Percentiles rank a stretch among this genome's conserved stretches.
These are phyloP conservation scores for Podospora anserina DNA, from an alignment of 495 filamentous ascomycete genomes.

Conservation along the genomic window DNA sequence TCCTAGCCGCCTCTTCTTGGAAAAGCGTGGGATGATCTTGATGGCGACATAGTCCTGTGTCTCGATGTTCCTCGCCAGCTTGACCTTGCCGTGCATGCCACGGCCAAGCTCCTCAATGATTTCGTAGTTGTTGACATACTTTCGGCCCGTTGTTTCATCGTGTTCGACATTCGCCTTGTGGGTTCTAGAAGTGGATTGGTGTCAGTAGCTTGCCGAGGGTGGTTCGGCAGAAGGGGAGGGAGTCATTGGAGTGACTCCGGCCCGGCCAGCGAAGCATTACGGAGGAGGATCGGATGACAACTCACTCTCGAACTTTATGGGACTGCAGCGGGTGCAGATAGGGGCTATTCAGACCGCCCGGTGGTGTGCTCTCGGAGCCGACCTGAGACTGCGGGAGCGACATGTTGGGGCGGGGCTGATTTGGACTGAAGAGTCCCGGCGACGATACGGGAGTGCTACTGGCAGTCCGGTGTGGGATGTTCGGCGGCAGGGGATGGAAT, in stretches of 20 bases:
- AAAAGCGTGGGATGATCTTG: constrained; percentile 96
- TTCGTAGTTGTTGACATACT: constrained; percentile 95
- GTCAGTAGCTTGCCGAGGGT: constrained; percentile 1
- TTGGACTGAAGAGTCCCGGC: constrained; percentile 62
- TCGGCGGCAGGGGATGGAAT: constrained; percentile 32
- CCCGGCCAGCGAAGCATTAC: background rate
- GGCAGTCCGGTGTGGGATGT: constrained; percentile 44
- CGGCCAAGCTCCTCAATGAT: constrained; percentile 94
- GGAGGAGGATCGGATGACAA: constrained; percentile 6
- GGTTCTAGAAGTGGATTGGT: constrained; percentile 50
- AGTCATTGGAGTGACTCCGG: background rate
- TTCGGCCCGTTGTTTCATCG: constrained; percentile 82
- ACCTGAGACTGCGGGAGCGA: constrained; percentile 32
- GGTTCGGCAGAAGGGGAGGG: background rate
- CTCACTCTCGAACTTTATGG: constrained; percentile 60
- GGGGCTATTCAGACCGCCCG: constrained; percentile 47
- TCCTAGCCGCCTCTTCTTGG: constrained; percentile 87
- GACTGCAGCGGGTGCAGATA: constrained; percentile 62
- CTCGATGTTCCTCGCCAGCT: constrained; percentile 75
- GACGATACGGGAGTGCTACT: constrained; percentile 67
- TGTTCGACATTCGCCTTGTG: constrained; percentile 86
- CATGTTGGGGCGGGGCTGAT: constrained; percentile 40
- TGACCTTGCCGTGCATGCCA: constrained; percentile 95
- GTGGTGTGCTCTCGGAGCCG: constrained; percentile 49
- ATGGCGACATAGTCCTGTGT: constrained; percentile 86